Conservation (phyloP, 768 basidiomycete species). For the Russula vinacea region DNA sequence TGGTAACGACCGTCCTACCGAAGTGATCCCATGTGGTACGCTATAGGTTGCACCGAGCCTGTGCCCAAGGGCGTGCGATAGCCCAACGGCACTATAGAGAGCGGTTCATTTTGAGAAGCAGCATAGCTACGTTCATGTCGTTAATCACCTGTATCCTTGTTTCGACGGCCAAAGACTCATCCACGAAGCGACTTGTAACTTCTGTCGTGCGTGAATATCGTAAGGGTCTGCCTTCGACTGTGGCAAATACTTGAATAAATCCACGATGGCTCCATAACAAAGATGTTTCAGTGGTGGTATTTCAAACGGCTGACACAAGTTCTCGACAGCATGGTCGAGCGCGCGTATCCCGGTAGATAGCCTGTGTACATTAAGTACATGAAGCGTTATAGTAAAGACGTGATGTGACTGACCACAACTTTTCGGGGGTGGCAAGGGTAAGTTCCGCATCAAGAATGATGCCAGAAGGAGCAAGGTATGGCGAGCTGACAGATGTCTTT, state of each 20-base stretch:
- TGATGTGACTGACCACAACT: conserved; percentile 54
- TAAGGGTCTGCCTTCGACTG: conserved; percentile 56
- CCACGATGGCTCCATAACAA: conserved; percentile 61
- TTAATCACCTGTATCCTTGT: conserved; percentile 48
- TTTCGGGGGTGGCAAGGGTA: conserved; percentile 67
- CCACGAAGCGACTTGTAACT: conserved; percentile 71
- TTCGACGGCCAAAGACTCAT: conserved; percentile 74
- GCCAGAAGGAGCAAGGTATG: conserved; percentile 61
- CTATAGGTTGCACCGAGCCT: conserved; percentile 67
- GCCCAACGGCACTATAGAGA: conserved; percentile 51
- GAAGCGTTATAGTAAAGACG: conserved; percentile 15
- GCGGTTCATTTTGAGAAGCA: not conserved
- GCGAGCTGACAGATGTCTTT: conserved; percentile 57
- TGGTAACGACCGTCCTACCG: conserved; percentile 46
- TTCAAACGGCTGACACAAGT: conserved; percentile 55
- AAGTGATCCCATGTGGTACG: conserved; percentile 81
- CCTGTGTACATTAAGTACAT: conserved; percentile 40
- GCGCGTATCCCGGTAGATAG: conserved; percentile 76
- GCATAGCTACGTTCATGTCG: conserved; percentile 1
- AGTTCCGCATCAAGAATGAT: conserved; percentile 77
- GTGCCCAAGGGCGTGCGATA: conserved; percentile 73
- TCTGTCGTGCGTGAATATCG: conserved; percentile 57
- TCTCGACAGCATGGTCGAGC: conserved; percentile 75
- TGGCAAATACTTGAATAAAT: conserved; percentile 73
- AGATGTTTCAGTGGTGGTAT: conserved; percentile 60